Base-by-base conservation (phyloP, 2,329 filamentous ascomycete species). In the Alternaria sp. region DNA sequence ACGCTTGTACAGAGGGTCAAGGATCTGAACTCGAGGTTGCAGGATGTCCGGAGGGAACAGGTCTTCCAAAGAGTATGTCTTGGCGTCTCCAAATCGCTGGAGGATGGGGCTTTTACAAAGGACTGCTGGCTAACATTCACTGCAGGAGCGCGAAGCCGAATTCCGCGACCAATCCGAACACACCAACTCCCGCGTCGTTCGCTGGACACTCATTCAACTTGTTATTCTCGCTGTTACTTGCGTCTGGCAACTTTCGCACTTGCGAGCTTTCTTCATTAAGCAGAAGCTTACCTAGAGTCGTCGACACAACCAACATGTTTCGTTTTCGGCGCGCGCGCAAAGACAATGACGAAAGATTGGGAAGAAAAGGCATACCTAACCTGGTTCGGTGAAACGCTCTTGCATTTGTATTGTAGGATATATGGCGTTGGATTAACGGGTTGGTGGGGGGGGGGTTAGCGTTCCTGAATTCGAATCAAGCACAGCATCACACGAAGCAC, bases 251-350 rank as follows among this genome's bases (percentile, higher is more conserved):
- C 84, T 99, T 45, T 96, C 93, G 53, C 94, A 99, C 80, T 85
- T 99, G 71, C 87, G 95, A 69, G 90, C 91, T 45, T 99, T 99
- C 86, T 99, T 99, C 83, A 99, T 99, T 84, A 99, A 99, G 86
- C 94, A 98, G 84, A 99, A 99, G 86, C 88, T 99, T 78, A 98
- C 95, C 60, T 99, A 87, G 80, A 50, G 52, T 13, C 13, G 14
- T 13, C 29, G 17, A 40, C 13, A 26, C 36, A 41, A 59, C 21
- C 29, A 29, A 24, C 13, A n/a, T 36, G 31, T 36, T 36, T 48
- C 13, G 21, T 28, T 33, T 33, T 34, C 26, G 39, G 31, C 14
- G n/a, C 23, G 33, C 21, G 24, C 24, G 31, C 29, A 24, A 36
- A 4, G 44, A 17, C 14, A 36, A 36, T 45, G 44, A 46, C 23